Conservation (phyloP, 805 yeast species). For the Wickerhamiella galacta region DNA sequence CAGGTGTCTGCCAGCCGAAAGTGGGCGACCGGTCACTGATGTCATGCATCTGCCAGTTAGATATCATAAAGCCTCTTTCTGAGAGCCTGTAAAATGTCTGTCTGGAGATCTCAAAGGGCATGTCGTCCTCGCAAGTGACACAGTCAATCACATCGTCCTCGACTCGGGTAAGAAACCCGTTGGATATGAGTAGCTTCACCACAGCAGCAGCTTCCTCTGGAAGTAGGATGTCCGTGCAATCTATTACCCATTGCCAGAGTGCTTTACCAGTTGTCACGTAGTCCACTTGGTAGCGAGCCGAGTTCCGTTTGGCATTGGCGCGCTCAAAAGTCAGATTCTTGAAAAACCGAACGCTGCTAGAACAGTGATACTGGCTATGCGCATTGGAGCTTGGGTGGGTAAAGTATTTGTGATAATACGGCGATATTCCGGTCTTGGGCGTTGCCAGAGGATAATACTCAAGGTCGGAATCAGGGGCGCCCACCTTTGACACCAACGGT, state of each 20-base stretch:
- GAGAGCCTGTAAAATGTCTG: slow-evolving; percentile 10
- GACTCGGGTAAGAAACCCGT: slow-evolving; percentile 10
- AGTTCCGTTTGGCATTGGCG: slow-evolving; percentile 8
- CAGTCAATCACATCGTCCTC: slow-evolving; percentile 5
- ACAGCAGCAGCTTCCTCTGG: slow-evolving; percentile 12
- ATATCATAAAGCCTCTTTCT: slow-evolving; percentile 6
- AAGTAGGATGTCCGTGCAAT: slow-evolving; percentile 59
- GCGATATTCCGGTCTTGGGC: slow-evolving; percentile 19
- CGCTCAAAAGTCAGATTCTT: slow-evolving; percentile 24
- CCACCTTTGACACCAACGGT: neutral
- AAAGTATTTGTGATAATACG: slow-evolving; percentile 59
- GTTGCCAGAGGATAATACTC: neutral
- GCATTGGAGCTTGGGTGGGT: slow-evolving; percentile 82
- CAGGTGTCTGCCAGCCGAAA: no score
- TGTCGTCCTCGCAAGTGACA: slow-evolving; percentile 1
- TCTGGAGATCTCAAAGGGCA: slow-evolving; percentile 3
- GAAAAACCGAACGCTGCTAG: slow-evolving; percentile 50
- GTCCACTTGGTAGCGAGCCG: slow-evolving; percentile 15
- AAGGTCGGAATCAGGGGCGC: neutral
- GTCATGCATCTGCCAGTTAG: slow-evolving; percentile 1
- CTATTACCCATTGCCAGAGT: slow-evolving; percentile 72
- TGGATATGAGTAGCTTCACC: slow-evolving; percentile 21
- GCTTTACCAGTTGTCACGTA: slow-evolving; percentile 59
- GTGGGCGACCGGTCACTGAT: no score
- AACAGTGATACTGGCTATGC: slow-evolving; percentile 59